These are phyloP conservation scores for Fagus sylvatica DNA, from an alignment of 306 rosid genomes.

Conservation along the genomic window DNA sequence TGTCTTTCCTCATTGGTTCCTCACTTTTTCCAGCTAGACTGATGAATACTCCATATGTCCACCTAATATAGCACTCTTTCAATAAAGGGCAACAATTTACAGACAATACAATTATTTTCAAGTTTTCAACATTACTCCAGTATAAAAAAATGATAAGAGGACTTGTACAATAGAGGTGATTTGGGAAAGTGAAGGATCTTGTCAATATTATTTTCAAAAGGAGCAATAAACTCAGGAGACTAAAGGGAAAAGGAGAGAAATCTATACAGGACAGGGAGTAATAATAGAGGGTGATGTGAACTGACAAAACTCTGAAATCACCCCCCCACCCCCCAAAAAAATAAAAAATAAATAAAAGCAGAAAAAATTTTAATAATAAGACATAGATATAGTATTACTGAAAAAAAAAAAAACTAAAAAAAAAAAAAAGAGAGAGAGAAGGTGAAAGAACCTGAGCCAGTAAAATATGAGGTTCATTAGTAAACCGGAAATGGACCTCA, in stretches of 20 bases:
- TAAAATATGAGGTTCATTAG: slow-evolving; percentile 65
- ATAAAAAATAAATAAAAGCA: no score
- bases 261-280: no score
- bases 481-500: slow-evolving; percentile 68
- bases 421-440: slow-evolving; percentile 6
- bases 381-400: no score
- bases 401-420: neutral
- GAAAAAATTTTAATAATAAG: no score
- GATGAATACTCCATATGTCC: neutral
- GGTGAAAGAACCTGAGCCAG: slow-evolving; percentile 67
- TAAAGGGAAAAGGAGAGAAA: neutral
- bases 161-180: neutral
- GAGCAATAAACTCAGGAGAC: neutral
- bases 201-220: neutral
- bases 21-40: no score
- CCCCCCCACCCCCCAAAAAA: no score
- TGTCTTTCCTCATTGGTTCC: neutral
- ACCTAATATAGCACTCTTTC: neutral
- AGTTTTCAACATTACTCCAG: neutral
- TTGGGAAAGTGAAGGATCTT: neutral
- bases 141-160: neutral
- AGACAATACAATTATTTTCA: neutral
- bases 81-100: neutral
- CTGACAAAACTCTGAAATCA: no score
- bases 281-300: no score